Conservation (phyloP, 306 rosid genomes). For the Quercus cerris region DNA sequence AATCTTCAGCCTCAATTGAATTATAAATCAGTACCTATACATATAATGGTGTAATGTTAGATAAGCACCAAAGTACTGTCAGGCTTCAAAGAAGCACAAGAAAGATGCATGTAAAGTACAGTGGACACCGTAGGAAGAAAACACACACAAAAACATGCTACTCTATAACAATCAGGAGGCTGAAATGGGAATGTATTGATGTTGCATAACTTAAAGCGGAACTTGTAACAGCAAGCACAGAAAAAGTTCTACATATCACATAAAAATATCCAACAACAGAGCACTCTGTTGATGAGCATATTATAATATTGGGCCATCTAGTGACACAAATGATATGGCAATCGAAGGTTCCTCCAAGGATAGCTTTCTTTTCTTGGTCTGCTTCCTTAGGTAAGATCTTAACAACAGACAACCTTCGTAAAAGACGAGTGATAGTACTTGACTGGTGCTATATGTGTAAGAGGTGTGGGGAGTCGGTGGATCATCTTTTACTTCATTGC, state of each 20-base stretch:
- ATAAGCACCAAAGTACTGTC: neutral
- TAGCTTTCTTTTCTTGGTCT: no score
- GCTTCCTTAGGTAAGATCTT: no score
- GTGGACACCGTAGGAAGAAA: neutral
- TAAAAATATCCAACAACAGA: neutral
- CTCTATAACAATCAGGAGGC: neutral
- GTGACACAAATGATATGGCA: neutral
- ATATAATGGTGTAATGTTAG: conserved; percentile 23
- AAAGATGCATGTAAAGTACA: neutral
- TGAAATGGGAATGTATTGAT: neutral
- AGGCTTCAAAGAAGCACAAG: neutral
- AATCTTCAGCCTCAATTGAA: conserved; percentile 98
- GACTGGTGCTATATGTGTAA: no score
- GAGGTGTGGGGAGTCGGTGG: no score
- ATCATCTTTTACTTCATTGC: no score
- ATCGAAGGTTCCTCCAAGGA: no score
- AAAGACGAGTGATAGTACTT: no score
- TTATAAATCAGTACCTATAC: conserved; percentile 93
- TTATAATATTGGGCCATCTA: neutral
- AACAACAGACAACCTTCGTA: no score
- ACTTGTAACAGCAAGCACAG: neutral
- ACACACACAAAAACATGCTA: neutral
- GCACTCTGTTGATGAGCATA: neutral
- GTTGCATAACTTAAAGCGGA: neutral
- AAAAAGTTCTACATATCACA: neutral